These are phyloP conservation scores for Vachellia pachyceras DNA, from an alignment of 306 rosid genomes.

Conservation along the genomic window DNA sequence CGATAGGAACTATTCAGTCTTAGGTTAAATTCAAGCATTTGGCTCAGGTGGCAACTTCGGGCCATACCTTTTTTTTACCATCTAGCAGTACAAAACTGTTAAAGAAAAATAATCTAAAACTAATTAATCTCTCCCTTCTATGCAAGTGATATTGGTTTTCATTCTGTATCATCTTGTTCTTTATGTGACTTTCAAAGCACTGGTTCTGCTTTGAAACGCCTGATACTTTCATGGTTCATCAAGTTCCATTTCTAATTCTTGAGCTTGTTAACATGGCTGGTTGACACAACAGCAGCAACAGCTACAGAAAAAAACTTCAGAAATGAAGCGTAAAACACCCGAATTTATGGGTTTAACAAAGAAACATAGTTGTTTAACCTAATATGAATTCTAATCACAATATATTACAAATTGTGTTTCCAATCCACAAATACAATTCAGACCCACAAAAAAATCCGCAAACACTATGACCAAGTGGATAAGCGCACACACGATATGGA, in stretches of 20 bases:
- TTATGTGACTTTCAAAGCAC: background rate
- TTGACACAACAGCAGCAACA: background rate
- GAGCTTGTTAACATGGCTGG: background rate
- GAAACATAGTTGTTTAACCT: background rate
- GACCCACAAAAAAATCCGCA: background rate
- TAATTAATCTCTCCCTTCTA: background rate
- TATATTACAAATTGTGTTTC: constrained; percentile 4
- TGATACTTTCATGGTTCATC: background rate
- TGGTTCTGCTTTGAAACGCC: background rate
- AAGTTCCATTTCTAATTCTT: background rate
- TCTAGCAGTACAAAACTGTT: constrained; percentile 5
- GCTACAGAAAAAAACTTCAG: background rate
- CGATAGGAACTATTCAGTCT: background rate
- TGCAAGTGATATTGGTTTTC: background rate
- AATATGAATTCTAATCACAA: constrained; percentile 18
- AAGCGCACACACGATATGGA: background rate
- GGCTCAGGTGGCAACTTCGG: background rate
- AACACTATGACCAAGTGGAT: background rate
- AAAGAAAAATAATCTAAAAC: background rate
- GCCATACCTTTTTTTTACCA: background rate
- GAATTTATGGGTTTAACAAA: background rate
- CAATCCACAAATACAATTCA: background rate
- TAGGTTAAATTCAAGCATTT: constrained; percentile 7
- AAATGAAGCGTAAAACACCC: background rate
- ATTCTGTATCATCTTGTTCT: background rate